Evolutionary conservation across 2,329 filamentous ascomycete genomes (phyloP).

Genomic region (Metarhizium robertsii): DNA sequence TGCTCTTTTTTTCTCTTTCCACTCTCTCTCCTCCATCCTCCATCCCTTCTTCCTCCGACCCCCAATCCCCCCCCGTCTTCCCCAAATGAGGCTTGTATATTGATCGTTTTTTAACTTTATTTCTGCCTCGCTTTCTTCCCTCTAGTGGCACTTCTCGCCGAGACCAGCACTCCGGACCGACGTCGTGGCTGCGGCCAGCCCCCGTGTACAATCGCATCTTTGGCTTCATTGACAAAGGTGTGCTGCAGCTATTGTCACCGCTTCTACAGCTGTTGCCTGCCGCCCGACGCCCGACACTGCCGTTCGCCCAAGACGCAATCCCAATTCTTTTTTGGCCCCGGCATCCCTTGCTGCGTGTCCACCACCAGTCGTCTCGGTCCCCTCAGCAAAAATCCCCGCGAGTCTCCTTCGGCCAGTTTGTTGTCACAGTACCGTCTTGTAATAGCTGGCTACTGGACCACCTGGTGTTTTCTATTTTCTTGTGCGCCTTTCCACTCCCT

Average conservation of each 20-base stretch:
- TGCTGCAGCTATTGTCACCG: background rate
- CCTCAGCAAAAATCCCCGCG: background rate
- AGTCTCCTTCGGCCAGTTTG: constrained; percentile 1
- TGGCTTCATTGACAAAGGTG: background rate
- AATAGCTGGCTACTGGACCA: constrained; percentile 23
- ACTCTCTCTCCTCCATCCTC: constrained; percentile 2
- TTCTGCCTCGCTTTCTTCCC: constrained; percentile 15
- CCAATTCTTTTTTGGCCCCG: background rate
- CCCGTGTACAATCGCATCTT: background rate
- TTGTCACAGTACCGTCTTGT: constrained; percentile 21
- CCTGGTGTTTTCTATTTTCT: constrained; percentile 5
- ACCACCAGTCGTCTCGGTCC: background rate
- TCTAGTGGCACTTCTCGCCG: background rate
- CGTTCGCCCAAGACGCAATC: background rate
- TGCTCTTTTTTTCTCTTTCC: constrained; percentile 12
- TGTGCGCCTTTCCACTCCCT: constrained; percentile 3
- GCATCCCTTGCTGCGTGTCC: background rate
- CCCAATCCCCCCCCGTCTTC: constrained; percentile 3
- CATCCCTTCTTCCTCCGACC: constrained; percentile 14
- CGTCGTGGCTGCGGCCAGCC: background rate
- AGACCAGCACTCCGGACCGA: constrained; percentile 1
- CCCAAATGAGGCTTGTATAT: constrained; percentile 27
- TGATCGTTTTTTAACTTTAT: constrained; percentile 21
- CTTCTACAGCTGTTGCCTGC: background rate
- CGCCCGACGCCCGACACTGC: background rate